Evolutionary conservation across 768 basidiomycete species (phyloP), one percentile per base, ranked within the genome.

Genomic region (Pleurotus djamor): DNA sequence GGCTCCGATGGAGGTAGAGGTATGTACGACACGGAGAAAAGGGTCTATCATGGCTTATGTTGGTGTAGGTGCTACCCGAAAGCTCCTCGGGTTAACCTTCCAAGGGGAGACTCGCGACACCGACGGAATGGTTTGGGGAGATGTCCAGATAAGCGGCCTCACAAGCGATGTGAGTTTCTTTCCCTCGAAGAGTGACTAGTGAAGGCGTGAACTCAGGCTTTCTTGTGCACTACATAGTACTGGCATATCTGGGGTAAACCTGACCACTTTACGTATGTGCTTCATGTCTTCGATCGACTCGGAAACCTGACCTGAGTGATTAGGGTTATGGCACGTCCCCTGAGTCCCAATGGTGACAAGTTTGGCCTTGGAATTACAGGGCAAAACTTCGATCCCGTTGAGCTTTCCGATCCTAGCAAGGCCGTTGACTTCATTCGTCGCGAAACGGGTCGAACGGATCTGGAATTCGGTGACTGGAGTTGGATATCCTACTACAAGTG

Each of bases 51-150:
- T 4, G 17, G 33, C 49, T 51, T 14, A 52, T 33, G 33, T 34
- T n/a, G 10, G 37, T 7, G 4, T 48, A 68, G 67, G 67, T 33
- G 38, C 51, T 16, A 61, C 61, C 12, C 56, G 65, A 49, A 69
- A 66, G 49, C 60, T 65, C 5, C 48, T 68, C 2, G 65, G 64
- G 13, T 48, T 69, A 13, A 60, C 62, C 4, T 67, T 69, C 44
- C 59, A 62, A 52, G 67, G 67, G 28, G 67, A 69, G 33, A 69
- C 65, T 10, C 60, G 63, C 17, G 67, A 69, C 44, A 59, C 67
- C 10, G 64, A 67, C 48, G 67, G 67, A 32, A 63, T 65, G 59
- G 62, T 69, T 6, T 66, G 63, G 63, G 67, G 65, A 4, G 67
- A 69, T 43, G 67, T 69, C 17, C 61, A 65, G 16, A 66, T 69